These are phyloP conservation scores for Candida oleophila DNA, from an alignment of 805 yeast species.

Conservation along the genomic window DNA sequence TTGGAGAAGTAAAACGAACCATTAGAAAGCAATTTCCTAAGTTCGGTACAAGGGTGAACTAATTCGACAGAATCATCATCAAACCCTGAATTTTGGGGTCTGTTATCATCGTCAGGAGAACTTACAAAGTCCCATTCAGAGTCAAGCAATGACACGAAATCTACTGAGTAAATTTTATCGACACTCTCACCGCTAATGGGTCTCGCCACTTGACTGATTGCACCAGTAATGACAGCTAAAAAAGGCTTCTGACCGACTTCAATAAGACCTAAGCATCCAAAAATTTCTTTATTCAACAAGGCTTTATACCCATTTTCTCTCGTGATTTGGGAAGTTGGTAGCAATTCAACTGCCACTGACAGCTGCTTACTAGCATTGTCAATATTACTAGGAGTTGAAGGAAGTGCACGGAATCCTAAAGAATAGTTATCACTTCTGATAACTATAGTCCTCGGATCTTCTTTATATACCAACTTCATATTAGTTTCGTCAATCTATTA, in stretches of 20 bases:
- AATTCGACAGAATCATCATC: conserved; percentile 12
- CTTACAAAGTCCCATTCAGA: conserved; percentile 74
- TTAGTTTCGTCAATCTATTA: neutral
- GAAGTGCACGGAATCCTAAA: conserved; percentile 24
- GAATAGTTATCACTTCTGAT: conserved; percentile 29
- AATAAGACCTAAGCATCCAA: conserved; percentile 81
- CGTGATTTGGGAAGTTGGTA: conserved; percentile 35
- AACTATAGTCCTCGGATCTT: conserved; percentile 30
- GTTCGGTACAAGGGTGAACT: conserved; percentile 77
- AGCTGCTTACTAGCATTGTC: conserved; percentile 4
- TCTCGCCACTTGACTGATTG: conserved; percentile 66
- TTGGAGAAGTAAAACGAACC: conserved; percentile 93
- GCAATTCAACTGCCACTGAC: conserved; percentile 49
- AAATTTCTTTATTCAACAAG: conserved; percentile 40
- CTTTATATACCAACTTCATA: conserved; percentile 33
- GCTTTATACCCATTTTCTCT: conserved; percentile 35
- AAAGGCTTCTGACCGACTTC: conserved; percentile 66
- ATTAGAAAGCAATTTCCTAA: conserved; percentile 73
- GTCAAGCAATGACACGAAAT: conserved; percentile 73
- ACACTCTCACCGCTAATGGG: conserved; percentile 82
- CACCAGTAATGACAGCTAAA: conserved; percentile 76
- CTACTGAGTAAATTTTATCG: conserved; percentile 79
- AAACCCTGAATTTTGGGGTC: conserved; percentile 6
- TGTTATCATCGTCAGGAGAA: conserved; percentile 26
- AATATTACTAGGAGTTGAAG: conserved; percentile 5